phyloP scores from a whole-genome alignment of 2,329 filamentous ascomycete genomes.

The Purpureocillium takamizusanense region DNA sequence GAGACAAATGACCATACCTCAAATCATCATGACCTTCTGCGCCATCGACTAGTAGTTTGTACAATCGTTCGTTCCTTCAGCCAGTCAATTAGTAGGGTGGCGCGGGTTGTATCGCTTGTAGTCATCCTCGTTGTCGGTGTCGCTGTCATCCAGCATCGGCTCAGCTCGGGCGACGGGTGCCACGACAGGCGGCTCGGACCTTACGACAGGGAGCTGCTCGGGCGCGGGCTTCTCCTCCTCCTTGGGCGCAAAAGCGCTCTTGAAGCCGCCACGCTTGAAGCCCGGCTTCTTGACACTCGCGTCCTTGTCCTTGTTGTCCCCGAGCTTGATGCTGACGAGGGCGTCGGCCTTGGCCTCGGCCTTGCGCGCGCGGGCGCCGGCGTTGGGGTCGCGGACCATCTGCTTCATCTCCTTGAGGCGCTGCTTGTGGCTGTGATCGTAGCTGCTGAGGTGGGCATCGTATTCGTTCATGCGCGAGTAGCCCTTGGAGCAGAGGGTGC shows the following conservation, averaged over 20 bases:
- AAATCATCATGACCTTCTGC: background rate
- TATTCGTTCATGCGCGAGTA: slow-evolving; percentile 95
- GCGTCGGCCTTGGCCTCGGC: slow-evolving; percentile 63
- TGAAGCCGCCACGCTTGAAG: slow-evolving; percentile 79
- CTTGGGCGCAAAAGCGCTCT: slow-evolving; percentile 59
- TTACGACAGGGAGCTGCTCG: background rate
- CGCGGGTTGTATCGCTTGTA: slow-evolving; percentile 60
- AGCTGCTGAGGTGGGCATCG: slow-evolving; percentile 86
- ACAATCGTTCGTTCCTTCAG: too few relatives aligned
- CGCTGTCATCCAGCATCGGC: slow-evolving; percentile 41
- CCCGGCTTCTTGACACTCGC: slow-evolving; percentile 51
- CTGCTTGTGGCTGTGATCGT: slow-evolving; percentile 93
- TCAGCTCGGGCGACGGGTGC: slow-evolving; percentile 16
- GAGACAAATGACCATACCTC: background rate
- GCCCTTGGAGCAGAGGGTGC: slow-evolving; percentile 82
- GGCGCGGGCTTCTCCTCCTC: slow-evolving; percentile 17
- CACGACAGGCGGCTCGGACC: slow-evolving; percentile 1
- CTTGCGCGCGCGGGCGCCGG: slow-evolving; percentile 55
- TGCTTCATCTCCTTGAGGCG: slow-evolving; percentile 82
- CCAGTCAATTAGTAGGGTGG: slow-evolving; percentile 43
- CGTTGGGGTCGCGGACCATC: slow-evolving; percentile 64
- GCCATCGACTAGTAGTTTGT: too few relatives aligned
- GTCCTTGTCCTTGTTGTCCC: slow-evolving; percentile 20
- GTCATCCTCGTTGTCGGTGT: slow-evolving; percentile 61
- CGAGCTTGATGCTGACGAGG: slow-evolving; percentile 58